Evolutionary conservation across 164 flowering plant species (phyloP).

Genomic region (Vitis labrusca): DNA sequence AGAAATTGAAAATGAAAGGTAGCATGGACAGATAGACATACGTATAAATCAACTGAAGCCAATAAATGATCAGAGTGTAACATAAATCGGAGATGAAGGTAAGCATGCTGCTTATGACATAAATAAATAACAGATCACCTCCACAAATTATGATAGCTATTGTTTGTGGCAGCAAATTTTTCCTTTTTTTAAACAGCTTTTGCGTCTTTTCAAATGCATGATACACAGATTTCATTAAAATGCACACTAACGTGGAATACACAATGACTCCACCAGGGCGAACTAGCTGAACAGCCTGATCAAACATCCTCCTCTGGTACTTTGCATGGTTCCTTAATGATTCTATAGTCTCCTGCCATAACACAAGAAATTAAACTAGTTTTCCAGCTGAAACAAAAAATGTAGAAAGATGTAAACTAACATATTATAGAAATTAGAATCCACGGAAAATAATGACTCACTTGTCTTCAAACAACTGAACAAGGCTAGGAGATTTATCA

Average conservation of each 20-base stretch:
- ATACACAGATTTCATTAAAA: background rate
- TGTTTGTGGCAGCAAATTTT: too few relatives aligned
- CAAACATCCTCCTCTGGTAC: constrained; percentile 92
- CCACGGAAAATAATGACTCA: background rate
- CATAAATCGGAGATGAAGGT: too few relatives aligned
- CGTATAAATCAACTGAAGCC: too few relatives aligned
- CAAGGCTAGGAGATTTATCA: background rate
- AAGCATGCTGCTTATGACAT: too few relatives aligned
- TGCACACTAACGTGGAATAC: constrained; percentile 80
- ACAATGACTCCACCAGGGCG: constrained; percentile 93
- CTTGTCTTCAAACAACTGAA: background rate
- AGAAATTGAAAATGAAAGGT: too few relatives aligned
- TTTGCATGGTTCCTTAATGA: constrained; percentile 75
- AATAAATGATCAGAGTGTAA: too few relatives aligned
- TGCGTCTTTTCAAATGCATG: background rate
- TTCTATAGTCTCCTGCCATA: constrained; percentile 67
- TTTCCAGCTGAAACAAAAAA: background rate
- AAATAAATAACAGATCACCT: too few relatives aligned
- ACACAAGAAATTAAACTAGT: background rate
- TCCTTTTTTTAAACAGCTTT: background rate
- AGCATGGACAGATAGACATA: too few relatives aligned
- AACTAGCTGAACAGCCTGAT: constrained; percentile 93
- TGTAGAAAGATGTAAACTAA: background rate
- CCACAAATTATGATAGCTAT: too few relatives aligned
- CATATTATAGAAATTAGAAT: background rate